Evolutionary conservation across 2,329 filamentous ascomycete species (phyloP).

Genomic region (Botrytis porri): DNA sequence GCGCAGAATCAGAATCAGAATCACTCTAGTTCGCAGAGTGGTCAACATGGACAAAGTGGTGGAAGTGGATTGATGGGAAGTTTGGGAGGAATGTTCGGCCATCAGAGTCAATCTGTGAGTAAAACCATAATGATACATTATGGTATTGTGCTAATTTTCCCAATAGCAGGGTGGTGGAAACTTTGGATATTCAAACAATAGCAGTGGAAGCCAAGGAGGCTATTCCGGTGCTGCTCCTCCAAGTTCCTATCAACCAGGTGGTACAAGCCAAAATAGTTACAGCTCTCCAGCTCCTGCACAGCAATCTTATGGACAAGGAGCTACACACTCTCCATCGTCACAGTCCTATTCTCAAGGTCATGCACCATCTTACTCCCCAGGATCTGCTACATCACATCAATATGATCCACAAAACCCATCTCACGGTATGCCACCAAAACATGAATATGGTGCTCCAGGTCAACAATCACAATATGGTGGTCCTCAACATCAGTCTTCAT

Average conservation of each 20-base stretch:
- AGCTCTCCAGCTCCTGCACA: slow-evolving; percentile 23
- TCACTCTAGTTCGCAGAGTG: slow-evolving; percentile 39
- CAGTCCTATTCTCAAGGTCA: slow-evolving; percentile 21
- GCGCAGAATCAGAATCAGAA: slow-evolving; percentile 34
- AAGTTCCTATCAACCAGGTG: slow-evolving; percentile 53
- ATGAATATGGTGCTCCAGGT: slow-evolving; percentile 21
- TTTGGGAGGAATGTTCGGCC: slow-evolving; percentile 35
- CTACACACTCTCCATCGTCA: slow-evolving; percentile 14
- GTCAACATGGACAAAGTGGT: slow-evolving; percentile 34
- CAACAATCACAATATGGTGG: slow-evolving; percentile 33
- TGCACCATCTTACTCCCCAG: slow-evolving; percentile 8
- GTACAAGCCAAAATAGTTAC: slow-evolving; percentile 26
- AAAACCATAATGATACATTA: background rate
- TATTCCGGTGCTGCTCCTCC: slow-evolving; percentile 63
- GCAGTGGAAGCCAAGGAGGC: slow-evolving; percentile 45
- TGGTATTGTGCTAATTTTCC: slow-evolving; percentile 26
- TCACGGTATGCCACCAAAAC: slow-evolving; percentile 11
- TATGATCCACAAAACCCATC: slow-evolving; percentile 17
- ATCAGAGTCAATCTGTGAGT: slow-evolving; percentile 29
- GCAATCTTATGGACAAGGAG: slow-evolving; percentile 10
- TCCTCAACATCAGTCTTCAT: slow-evolving; percentile 30
- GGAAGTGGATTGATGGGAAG: slow-evolving; percentile 33
- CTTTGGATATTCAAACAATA: slow-evolving; percentile 60
- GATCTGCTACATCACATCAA: slow-evolving; percentile 13
- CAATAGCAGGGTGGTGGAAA: slow-evolving; percentile 46